Conservation (phyloP, 306 rosid species). For the Begonia masoniana region DNA sequence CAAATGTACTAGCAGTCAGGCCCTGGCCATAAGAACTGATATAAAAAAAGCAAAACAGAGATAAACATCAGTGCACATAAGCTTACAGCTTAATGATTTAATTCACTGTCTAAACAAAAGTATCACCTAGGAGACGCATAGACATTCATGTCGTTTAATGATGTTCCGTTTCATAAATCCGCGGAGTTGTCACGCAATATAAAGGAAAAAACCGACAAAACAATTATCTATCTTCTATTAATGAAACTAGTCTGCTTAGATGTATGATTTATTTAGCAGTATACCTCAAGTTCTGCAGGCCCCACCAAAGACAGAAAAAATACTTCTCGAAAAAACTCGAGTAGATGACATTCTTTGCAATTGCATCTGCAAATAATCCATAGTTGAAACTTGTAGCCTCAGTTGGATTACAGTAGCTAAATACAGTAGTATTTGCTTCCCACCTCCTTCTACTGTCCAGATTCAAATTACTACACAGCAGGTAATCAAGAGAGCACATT, state of each 20-base stretch:
- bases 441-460: slow-evolving; percentile 32
- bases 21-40: slow-evolving; percentile 75
- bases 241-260: too few relatives aligned
- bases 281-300: slow-evolving; percentile 92
- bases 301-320: slow-evolving; percentile 92
- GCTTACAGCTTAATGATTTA: too few relatives aligned
- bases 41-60: slow-evolving; percentile 5
- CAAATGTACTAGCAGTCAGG: slow-evolving; percentile 48
- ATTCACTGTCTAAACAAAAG: too few relatives aligned
- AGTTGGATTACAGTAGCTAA: slow-evolving; percentile 52
- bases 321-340: slow-evolving; percentile 51
- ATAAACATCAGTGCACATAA: too few relatives aligned
- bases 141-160: too few relatives aligned
- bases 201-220: too few relatives aligned
- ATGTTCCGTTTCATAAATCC: too few relatives aligned
- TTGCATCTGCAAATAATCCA: slow-evolving; percentile 54
- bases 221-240: too few relatives aligned
- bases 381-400: slow-evolving; percentile 31
- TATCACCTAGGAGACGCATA: too few relatives aligned
- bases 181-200: too few relatives aligned
- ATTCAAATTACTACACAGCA: slow-evolving; percentile 46
- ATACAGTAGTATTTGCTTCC: slow-evolving; percentile 44
- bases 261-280: background rate
- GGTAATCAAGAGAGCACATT: slow-evolving; percentile 38
- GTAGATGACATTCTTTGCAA: slow-evolving; percentile 42